Evolutionary conservation across 2,329 filamentous ascomycete genomes (phyloP).

Genomic region (Trichoderma gracile): DNA sequence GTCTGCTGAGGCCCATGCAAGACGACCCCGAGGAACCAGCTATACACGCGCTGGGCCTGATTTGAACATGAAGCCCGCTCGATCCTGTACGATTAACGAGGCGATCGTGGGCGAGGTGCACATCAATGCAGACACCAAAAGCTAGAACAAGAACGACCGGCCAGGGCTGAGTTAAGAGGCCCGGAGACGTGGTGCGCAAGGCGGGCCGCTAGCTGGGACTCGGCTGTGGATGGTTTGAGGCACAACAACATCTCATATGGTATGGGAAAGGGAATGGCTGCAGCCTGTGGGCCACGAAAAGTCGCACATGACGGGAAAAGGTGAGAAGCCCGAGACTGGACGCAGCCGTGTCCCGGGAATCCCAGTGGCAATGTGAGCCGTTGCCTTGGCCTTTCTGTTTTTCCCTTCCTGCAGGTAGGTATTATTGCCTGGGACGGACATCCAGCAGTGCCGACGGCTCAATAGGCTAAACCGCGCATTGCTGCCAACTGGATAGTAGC

Average conservation of each 20-base stretch:
- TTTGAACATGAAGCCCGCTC: background rate
- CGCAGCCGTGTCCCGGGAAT: background rate
- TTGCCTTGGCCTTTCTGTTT: background rate
- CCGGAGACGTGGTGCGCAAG: conserved; percentile 2
- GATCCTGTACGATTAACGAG: conserved; percentile 18
- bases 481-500: background rate
- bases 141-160: conserved; percentile 16
- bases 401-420: background rate
- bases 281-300: conserved; percentile 11
- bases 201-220: conserved; percentile 4
- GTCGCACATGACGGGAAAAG: conserved; percentile 18
- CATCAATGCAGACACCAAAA: conserved; percentile 18
- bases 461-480: conserved; percentile 2
- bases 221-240: background rate
- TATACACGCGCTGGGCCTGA: background rate
- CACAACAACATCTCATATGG: conserved; percentile 3
- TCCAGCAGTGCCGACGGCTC: conserved; percentile 9
- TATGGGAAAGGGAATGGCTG: conserved; percentile 4
- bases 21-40: background rate
- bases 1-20: background rate
- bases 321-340: background rate
- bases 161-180: conserved; percentile 19
- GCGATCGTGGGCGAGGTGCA: conserved; percentile 10
- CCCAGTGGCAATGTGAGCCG: conserved; percentile 9
- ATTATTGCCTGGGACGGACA: background rate